Conservation (phyloP, 78 protist species). For the Paulinella micropora region DNA sequence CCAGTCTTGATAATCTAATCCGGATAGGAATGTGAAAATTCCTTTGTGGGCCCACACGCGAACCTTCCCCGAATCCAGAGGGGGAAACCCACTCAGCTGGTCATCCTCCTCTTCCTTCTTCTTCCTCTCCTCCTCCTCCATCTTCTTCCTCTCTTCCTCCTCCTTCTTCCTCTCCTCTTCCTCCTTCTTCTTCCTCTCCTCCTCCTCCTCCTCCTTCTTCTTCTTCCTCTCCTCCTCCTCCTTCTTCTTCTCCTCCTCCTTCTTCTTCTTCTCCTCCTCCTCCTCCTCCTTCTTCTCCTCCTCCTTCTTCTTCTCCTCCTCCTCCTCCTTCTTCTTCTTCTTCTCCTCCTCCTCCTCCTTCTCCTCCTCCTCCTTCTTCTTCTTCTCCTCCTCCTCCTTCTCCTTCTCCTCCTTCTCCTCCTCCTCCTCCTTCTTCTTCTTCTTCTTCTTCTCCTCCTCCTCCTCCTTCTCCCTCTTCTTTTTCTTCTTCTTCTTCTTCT, state of each 20-base stretch:
- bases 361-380: not conserved
- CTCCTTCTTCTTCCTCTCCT: not conserved
- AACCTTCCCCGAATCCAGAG: no score
- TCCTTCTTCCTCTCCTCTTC: constrained; percentile 14
- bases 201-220: not conserved
- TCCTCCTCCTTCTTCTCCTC: not conserved
- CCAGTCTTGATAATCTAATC: no score
- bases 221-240: not conserved
- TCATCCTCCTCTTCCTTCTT: not conserved
- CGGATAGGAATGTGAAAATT: no score
- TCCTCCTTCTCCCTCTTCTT: constrained; percentile 17
- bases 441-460: not conserved
- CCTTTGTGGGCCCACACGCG: no score
- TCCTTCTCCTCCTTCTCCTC: not conserved
- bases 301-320: not conserved
- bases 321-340: not conserved
- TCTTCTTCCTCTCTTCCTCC: not conserved
- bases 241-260: constrained; percentile 2
- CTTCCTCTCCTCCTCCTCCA: not conserved
- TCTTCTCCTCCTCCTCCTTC: not conserved
- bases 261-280: not conserved
- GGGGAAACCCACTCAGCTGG: no score
- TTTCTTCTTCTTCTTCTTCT: no score
- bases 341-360: not conserved
- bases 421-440: not conserved